Conservation (phyloP, 306 rosid genomes). For the apple (Malus domestica) region ASM211411v1 NC_041805.1:28378501-28379000, state of each 20-base stretch:
- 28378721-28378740: conserved; percentile 38
- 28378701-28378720: conserved; percentile 45
- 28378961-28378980: not conserved
- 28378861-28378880: not conserved
- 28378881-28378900: not conserved
- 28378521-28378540: not conserved
- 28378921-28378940: not conserved
- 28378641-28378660: conserved; percentile 47
- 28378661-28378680: conserved; percentile 41
- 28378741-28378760: conserved; percentile 27
- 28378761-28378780: conserved; percentile 40
- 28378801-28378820: not conserved
- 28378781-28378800: conserved; percentile 21
- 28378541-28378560: not conserved
- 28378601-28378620: conserved; percentile 37
- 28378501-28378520: too few relatives aligned
- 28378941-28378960: not conserved
- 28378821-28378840: too few relatives aligned
- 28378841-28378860: not conserved
- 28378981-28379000: not conserved
- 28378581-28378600: conserved; percentile 44
- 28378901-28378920: not conserved
- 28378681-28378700: conserved; percentile 33
- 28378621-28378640: conserved; percentile 39
- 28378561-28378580: conserved; percentile 21